A percentile compares a stretch with the other conserved stretches of the same genome.
phyloP scores from a whole-genome alignment of 139 green algal species.

The Chlamydomonas sp. region DNA sequence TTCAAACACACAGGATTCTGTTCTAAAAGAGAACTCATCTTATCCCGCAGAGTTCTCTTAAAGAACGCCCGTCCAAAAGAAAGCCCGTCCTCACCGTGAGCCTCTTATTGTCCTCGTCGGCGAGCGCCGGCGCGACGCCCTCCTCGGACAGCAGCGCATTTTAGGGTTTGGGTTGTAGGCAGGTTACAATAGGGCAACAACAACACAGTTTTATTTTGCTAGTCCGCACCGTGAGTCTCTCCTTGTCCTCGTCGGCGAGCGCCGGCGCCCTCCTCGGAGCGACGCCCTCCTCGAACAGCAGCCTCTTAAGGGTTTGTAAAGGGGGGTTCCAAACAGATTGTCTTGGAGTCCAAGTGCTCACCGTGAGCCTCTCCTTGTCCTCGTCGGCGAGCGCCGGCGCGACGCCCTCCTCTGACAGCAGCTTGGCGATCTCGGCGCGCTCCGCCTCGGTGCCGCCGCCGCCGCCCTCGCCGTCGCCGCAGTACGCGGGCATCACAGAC shows the following conservation, averaged over 20 bases:
- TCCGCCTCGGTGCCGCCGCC: conserved; percentile 11
- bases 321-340: neutral
- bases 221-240: conserved; percentile 28
- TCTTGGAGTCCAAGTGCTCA: neutral
- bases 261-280: no score
- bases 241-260: conserved; percentile 37
- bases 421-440: conserved; percentile 35
- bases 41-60: no score
- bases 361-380: conserved; percentile 37
- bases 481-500: conserved; percentile 12
- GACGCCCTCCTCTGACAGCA: conserved; percentile 53
- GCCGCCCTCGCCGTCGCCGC: conserved; percentile 34
- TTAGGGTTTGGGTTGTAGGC: no score
- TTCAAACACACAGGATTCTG: no score
- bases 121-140: conserved; percentile 33
- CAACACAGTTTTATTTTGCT: neutral
- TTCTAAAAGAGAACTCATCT: no score
- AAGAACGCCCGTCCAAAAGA: no score
- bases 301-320: neutral
- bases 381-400: conserved; percentile 33
- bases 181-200: neutral
- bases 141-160: conserved; percentile 54
- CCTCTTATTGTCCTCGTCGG: conserved; percentile 36
- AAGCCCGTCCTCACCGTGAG: conserved; percentile 28
- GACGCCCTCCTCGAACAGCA: conserved; percentile 53